Evolutionary conservation across 139 green algal species (phyloP).

Genomic region (Raphidocelis subcapitata): DNA sequence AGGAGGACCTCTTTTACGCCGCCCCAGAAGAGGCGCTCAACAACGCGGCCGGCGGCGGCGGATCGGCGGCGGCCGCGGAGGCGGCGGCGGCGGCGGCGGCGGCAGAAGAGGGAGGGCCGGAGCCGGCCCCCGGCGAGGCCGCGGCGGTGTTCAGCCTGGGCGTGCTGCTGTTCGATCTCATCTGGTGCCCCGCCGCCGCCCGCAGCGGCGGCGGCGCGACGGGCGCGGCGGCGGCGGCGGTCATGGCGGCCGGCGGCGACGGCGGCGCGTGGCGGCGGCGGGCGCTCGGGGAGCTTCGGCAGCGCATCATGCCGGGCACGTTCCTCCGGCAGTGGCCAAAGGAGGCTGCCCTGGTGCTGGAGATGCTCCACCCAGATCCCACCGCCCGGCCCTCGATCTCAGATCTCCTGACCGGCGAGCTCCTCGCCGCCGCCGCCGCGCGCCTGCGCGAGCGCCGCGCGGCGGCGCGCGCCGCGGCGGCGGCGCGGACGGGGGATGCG

Average conservation of each 20-base stretch:
- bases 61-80: background rate
- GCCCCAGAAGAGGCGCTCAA: slow-evolving; percentile 54
- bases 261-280: background rate
- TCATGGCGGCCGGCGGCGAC: too few relatives aligned
- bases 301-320: slow-evolving; percentile 45
- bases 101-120: background rate
- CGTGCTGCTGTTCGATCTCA: slow-evolving; percentile 73
- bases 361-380: slow-evolving; percentile 56
- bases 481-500: slow-evolving; percentile 2
- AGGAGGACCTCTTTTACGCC: slow-evolving; percentile 52
- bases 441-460: slow-evolving; percentile 35
- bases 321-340: slow-evolving; percentile 42
- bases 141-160: slow-evolving; percentile 59
- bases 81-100: too few relatives aligned
- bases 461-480: background rate
- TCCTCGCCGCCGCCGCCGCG: slow-evolving; percentile 18
- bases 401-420: slow-evolving; percentile 43
- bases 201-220: too few relatives aligned
- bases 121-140: too few relatives aligned
- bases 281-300: slow-evolving; percentile 37
- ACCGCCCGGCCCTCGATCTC: slow-evolving; percentile 37
- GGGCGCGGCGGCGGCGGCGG: too few relatives aligned
- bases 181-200: too few relatives aligned
- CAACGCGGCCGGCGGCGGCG: background rate
- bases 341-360: slow-evolving; percentile 50